Conservation (phyloP, 2,329 filamentous ascomycete genomes). For the Alternaria sp. region DNA sequence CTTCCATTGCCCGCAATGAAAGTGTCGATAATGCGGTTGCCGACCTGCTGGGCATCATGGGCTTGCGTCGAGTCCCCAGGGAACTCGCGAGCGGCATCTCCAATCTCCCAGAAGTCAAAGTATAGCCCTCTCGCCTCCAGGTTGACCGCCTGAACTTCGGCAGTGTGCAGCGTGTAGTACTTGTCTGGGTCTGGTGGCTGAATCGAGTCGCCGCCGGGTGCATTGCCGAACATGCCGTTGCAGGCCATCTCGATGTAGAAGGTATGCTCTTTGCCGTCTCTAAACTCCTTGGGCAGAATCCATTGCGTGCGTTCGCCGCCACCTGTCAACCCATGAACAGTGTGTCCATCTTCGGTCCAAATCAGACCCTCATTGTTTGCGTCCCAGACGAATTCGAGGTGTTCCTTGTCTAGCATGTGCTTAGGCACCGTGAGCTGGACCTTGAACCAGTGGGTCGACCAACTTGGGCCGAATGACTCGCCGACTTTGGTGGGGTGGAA, state of each 20-base stretch:
- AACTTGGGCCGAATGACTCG: conserved; percentile 86
- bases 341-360: conserved; percentile 88
- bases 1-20: conserved; percentile 80
- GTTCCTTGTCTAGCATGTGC: conserved; percentile 74
- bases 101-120: conserved; percentile 96
- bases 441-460: conserved; percentile 98
- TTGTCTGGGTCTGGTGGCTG: conserved; percentile 87
- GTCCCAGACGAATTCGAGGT: conserved; percentile 97
- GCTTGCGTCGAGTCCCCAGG: conserved; percentile 86
- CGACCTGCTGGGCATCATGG: conserved; percentile 82
- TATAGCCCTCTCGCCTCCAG: conserved; percentile 80
- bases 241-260: conserved; percentile 99
- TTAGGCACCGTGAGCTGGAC: conserved; percentile 78
- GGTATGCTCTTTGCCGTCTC: conserved; percentile 83
- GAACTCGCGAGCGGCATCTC: conserved; percentile 90
- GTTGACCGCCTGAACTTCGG: conserved; percentile 89
- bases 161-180: conserved; percentile 76
- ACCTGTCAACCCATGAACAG: conserved; percentile 89
- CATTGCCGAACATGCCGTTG: conserved; percentile 98
- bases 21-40: conserved; percentile 86
- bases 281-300: conserved; percentile 81
- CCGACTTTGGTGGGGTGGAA: conserved; percentile 80
- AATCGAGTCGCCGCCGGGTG: conserved; percentile 81
- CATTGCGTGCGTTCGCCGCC: conserved; percentile 88
- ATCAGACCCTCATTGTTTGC: conserved; percentile 92